Evolutionary conservation across 495 filamentous ascomycete genomes (phyloP).

Genomic region (Clavariopsis aquatica): DNA sequence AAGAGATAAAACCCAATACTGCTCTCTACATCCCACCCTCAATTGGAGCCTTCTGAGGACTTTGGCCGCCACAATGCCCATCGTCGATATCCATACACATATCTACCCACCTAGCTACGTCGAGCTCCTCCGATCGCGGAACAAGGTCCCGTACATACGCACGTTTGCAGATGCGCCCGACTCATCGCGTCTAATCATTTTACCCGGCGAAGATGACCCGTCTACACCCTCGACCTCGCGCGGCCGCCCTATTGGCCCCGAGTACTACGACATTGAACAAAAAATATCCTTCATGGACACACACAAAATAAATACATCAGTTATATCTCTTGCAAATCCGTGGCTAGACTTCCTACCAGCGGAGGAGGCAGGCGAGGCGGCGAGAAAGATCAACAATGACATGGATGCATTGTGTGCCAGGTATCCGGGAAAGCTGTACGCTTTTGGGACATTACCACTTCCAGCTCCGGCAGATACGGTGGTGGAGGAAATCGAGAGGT

Average conservation of each 20-base stretch:
- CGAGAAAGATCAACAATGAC: constrained; percentile 72
- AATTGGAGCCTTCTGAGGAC: background rate
- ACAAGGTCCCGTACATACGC: constrained; percentile 77
- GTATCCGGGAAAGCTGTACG: constrained; percentile 65
- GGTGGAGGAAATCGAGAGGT: constrained; percentile 63
- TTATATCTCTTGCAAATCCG: constrained; percentile 90
- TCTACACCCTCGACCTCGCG: constrained; percentile 54
- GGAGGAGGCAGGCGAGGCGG: constrained; percentile 60
- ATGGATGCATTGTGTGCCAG: constrained; percentile 66
- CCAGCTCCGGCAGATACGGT: constrained; percentile 64
- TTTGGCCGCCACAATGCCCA: constrained; percentile 39
- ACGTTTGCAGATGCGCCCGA: constrained; percentile 58
- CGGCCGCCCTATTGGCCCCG: constrained; percentile 73
- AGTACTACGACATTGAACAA: constrained; percentile 68
- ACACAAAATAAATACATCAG: constrained; percentile 77
- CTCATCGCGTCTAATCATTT: constrained; percentile 73
- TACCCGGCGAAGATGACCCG: constrained; percentile 65
- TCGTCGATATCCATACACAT: constrained; percentile 94
- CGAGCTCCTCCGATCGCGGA: constrained; percentile 73
- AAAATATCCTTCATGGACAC: constrained; percentile 86
- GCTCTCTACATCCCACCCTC: background rate
- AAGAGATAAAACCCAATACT: background rate
- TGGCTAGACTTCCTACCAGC: constrained; percentile 87
- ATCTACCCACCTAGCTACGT: constrained; percentile 88
- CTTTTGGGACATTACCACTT: constrained; percentile 79